Base-by-base conservation (phyloP, 768 basidiomycete genomes). In the Pleurotus salmoneostramineus region DNA sequence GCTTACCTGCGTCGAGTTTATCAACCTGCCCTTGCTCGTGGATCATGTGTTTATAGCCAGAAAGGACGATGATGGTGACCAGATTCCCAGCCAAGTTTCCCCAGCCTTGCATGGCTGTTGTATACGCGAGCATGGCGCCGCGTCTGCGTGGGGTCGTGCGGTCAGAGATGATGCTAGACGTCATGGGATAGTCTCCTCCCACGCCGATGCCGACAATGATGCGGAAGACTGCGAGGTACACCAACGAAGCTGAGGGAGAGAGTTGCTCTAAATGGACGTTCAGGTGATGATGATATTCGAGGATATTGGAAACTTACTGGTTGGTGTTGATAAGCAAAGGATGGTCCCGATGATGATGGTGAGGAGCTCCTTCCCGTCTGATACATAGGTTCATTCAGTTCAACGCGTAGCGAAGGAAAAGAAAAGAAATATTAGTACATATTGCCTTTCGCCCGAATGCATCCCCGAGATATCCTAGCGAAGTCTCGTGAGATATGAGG, bases 171-270 rank as follows among this genome's bases (percentile, higher is more conserved):
- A 90, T 74, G 10, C 81, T 81, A 0, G 89, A 87, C 8, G 80
- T 83, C 88, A 91, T 87, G 1, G 89, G 88, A 65, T 89, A 89
- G 68, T 90, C 90, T 2, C 87, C 90, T 12, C 89, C 91, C 0
- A 92, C 83, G 27, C 90, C 91, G 10, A 93, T 71, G 0, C 91
- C 91, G 37, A 92, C 81, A 4, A 91, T 63, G 51, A 91, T 86
- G 10, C 90, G 85, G 65, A 81, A 91, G 2, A 85, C 63, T 8
- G 75, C 74, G 12, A 92, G 76, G 67, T 86, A 91, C 60, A 89
- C 81, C 48, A 91, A 74, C n/a, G 69, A 74, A 31, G 69, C 63
- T 45, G 80, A 66, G 2, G 86, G 80, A 21, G 79, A 76, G 31
- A 89, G 74, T n/a, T 33, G n/a, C 32, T 34, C 50, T 52, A 27